Evolutionary conservation across 192 early-diverging fungal species (phyloP).

Genomic region (Coemansia sp.): DNA sequence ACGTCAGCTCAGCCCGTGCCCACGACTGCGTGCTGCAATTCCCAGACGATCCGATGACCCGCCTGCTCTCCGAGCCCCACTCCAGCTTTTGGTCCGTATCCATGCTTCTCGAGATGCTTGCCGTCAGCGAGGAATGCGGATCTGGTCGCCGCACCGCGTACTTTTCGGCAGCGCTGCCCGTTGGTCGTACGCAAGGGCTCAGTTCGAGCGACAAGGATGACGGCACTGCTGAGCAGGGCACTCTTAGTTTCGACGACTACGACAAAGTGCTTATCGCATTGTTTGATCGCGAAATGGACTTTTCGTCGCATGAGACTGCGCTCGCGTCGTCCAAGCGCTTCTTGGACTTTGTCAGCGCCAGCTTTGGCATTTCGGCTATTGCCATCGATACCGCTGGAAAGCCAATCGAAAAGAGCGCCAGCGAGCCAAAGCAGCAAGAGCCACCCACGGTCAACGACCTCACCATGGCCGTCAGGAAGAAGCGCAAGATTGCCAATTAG

Average conservation of each 20-base stretch:
- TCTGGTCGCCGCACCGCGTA: conserved; percentile 68
- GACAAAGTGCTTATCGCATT: conserved; percentile 28
- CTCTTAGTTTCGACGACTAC: conserved; percentile 31
- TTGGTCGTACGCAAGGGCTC: neutral
- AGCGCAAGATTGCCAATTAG: conserved; percentile 23
- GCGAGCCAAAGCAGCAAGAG: neutral
- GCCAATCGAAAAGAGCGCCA: neutral
- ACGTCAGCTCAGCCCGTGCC: conserved; percentile 19
- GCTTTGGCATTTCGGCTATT: conserved; percentile 9
- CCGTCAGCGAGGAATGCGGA: conserved; percentile 72
- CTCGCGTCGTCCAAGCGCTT: conserved; percentile 23
- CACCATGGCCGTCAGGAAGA: conserved; percentile 36
- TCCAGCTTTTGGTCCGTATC: conserved; percentile 47
- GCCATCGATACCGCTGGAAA: conserved; percentile 15
- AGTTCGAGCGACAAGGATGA: neutral
- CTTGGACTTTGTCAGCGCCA: conserved; percentile 9
- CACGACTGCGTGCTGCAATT: conserved; percentile 48
- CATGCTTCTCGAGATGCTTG: conserved; percentile 65
- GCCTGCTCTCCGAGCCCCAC: conserved; percentile 36
- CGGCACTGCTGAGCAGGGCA: conserved; percentile 19
- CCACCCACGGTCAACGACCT: conserved; percentile 34
- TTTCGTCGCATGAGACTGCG: conserved; percentile 21
- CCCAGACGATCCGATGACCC: conserved; percentile 51
- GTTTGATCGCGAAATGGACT: conserved; percentile 44
- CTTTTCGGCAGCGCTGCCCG: conserved; percentile 42